Percentiles rank a stretch among this genome's conserved stretches.
phyloP scores from a whole-genome alignment of 108 stramenopile species.

The Epipyxis sp. region DNA sequence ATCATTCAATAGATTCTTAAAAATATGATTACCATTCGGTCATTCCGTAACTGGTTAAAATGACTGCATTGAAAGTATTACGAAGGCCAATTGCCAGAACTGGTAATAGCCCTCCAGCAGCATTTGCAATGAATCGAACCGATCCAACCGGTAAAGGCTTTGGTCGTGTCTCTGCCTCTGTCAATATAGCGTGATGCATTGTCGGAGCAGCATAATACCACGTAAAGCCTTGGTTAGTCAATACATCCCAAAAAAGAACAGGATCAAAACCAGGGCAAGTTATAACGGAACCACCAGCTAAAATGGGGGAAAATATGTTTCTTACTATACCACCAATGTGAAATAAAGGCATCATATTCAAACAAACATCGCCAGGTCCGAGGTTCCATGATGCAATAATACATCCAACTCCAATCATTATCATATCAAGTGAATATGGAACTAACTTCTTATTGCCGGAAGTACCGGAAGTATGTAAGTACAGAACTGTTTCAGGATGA shows the following conservation, averaged over 20 bases:
- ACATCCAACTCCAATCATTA: slow-evolving; percentile 53
- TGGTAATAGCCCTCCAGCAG: background rate
- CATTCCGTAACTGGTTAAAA: slow-evolving; percentile 68
- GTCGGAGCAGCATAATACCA: slow-evolving; percentile 75
- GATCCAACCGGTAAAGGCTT: background rate
- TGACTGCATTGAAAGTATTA: slow-evolving; percentile 33
- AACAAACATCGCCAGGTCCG: slow-evolving; percentile 56
- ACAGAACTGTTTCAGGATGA: slow-evolving; percentile 56
- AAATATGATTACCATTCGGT: slow-evolving; percentile 60
- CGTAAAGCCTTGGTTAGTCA: too few relatives aligned
- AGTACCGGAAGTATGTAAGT: slow-evolving; percentile 68
- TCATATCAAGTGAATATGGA: slow-evolving; percentile 53
- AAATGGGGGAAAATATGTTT: slow-evolving; percentile 37
- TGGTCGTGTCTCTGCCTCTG: slow-evolving; percentile 14
- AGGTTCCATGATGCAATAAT: slow-evolving; percentile 60
- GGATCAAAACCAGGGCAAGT: slow-evolving; percentile 12
- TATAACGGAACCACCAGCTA: slow-evolving; percentile 32
- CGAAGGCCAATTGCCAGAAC: background rate
- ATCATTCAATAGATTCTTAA: too few relatives aligned
- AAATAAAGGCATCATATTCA: slow-evolving; percentile 72
- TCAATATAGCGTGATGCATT: slow-evolving; percentile 66
- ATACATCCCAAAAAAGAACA: slow-evolving; percentile 9
- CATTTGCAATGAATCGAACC: background rate
- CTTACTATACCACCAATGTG: slow-evolving; percentile 53
- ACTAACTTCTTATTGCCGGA: slow-evolving; percentile 68